Evolutionary conservation across 129 eudicot genomes (phyloP), one percentile per base, ranked within the genome.

Genomic region (Pulicaria dysenterica): DNA sequence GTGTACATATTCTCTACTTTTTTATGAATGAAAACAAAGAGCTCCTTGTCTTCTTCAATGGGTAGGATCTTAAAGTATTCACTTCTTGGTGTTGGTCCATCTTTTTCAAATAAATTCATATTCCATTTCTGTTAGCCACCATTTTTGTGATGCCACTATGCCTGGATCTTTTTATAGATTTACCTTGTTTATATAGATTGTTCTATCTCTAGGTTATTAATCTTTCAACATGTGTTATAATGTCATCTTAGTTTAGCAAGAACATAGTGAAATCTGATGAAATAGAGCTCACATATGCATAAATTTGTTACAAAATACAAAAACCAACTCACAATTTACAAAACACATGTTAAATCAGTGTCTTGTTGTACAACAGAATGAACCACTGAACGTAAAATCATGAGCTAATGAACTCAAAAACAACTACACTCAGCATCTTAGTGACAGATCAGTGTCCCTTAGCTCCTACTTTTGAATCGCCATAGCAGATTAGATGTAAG

Each of bases 261-360:
- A 69, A 60, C 37, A 77, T 6, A n/a, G 7, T 24, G 40, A 40
- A 41, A 77, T 54, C 0, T 42, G 37, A 63, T 42, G 41, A 63
- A 54, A 78, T 12, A 77, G 48, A 75, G 54, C 77, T 75, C 58
- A 41, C 74, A 80, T 38, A 70, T 56, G 54, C 70, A 76, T 72
- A 58, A 67, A 56, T 76, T 69, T 82, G 65, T 67, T 67, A 77
- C 79, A 73, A 17, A 62, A 43, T 47, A 71, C 68, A 76, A 49
- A 64, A 47, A 48, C 6, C 72, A 75, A 77, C 77, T 61, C 64
- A 37, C 59, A 69, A 61, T 50, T 70, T 15, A 51, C 77, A 70
- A 51, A 70, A 68, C 69, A 65, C 82, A 71, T 39, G 64, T 58
- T 50, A 64, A 66, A 71, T 66, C 68, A 48, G 70, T 49, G 62